These are phyloP conservation scores for Melastoma candidum DNA, from an alignment of 441 rosid species.

Conservation along the genomic window DNA sequence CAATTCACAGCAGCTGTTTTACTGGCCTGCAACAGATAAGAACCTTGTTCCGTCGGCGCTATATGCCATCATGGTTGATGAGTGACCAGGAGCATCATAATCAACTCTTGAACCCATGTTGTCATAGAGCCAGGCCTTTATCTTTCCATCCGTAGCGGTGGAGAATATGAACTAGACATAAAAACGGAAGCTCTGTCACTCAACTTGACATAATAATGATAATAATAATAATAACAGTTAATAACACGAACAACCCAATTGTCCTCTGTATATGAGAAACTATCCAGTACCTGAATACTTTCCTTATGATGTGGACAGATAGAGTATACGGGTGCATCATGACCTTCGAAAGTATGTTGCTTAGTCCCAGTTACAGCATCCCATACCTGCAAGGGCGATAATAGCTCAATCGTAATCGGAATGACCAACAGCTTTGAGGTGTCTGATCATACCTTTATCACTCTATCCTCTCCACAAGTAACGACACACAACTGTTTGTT, in stretches of 20 bases:
- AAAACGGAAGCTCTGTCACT: constrained; percentile 11
- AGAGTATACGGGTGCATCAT: constrained; percentile 93
- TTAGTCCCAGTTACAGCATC: constrained; percentile 76
- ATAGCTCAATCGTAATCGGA: constrained; percentile 10
- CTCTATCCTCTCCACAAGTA: constrained; percentile 96
- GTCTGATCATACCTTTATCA: constrained; percentile 49
- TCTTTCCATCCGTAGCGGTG: constrained; percentile 90
- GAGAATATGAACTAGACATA: constrained; percentile 77
- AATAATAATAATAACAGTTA: constrained; percentile 1
- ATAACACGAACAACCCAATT: constrained; percentile 8
- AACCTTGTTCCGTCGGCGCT: constrained; percentile 97
- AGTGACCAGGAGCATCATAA: constrained; percentile 96
- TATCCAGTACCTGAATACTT: constrained; percentile 64
- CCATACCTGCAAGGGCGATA: constrained; percentile 52
- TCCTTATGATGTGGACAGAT: constrained; percentile 94
- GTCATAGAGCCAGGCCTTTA: constrained; percentile 96
- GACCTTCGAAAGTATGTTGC: constrained; percentile 84
- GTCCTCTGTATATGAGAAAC: background rate
- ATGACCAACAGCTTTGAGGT: too few relatives aligned
- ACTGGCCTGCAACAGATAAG: constrained; percentile 1
- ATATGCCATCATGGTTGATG: constrained; percentile 98
- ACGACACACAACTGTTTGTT: constrained; percentile 85
- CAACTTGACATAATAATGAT: background rate
- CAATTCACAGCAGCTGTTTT: too few relatives aligned
- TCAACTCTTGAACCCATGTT: constrained; percentile 92